Conservation (phyloP, 768 basidiomycete species). For the Tricholoma saponaceum region DNA sequence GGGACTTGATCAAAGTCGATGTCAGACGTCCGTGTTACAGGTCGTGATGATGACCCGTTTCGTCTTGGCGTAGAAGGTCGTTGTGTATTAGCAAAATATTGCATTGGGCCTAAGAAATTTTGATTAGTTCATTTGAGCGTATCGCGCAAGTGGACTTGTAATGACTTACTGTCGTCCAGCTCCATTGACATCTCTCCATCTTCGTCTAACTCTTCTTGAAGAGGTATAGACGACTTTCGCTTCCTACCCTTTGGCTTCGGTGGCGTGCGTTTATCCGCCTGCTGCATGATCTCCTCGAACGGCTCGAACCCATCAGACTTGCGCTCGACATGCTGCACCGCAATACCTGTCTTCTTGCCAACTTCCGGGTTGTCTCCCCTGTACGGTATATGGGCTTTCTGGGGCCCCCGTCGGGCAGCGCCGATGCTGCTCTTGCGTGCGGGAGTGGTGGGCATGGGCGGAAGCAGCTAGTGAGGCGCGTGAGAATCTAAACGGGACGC, state of each 20-base stretch:
- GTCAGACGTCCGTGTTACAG: conserved; percentile 48
- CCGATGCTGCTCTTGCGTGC: conserved; percentile 45
- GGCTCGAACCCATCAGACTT: conserved; percentile 82
- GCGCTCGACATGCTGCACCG: conserved; percentile 62
- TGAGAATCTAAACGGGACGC: conserved; percentile 16
- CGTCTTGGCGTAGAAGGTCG: conserved; percentile 33
- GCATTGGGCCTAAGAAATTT: conserved; percentile 33
- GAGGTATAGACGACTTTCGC: conserved; percentile 38
- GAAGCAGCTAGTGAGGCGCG: conserved; percentile 1
- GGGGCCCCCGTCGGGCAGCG: conserved; percentile 48
- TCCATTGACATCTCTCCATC: conserved; percentile 80
- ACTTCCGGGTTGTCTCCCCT: conserved; percentile 73
- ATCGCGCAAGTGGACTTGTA: background rate
- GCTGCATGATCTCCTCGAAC: conserved; percentile 69
- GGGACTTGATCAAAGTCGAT: conserved; percentile 61
- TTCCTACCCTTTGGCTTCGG: conserved; percentile 49
- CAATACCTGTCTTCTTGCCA: conserved; percentile 78
- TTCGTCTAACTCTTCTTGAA: conserved; percentile 31
- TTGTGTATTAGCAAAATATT: conserved; percentile 37
- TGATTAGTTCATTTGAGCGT: conserved; percentile 19
- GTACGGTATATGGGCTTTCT: conserved; percentile 71
- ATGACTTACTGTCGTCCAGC: conserved; percentile 59
- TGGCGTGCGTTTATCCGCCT: conserved; percentile 64
- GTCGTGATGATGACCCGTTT: conserved; percentile 37
- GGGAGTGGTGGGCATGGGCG: conserved; percentile 34